Evolutionary conservation across 345 rosid species (phyloP).

Genomic region (Lepidium africanum): DNA sequence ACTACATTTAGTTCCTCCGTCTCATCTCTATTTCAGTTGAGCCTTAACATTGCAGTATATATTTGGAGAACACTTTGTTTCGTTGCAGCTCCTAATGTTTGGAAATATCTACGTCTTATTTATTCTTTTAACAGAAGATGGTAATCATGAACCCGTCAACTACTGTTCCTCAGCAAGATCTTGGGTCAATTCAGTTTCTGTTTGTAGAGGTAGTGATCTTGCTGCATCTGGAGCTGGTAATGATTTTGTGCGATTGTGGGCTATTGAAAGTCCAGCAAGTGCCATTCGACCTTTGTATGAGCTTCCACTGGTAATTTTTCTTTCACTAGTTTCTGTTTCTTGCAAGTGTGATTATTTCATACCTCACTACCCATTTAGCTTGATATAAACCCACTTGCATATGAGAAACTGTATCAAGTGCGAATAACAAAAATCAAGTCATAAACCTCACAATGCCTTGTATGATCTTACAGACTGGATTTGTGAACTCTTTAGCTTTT

Average conservation of each 20-base stretch:
- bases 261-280: constrained; percentile 45
- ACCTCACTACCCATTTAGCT: background rate
- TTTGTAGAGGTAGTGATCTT: constrained; percentile 87
- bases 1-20: background rate
- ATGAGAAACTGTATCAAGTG: background rate
- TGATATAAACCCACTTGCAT: background rate
- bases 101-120: background rate
- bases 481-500: constrained; percentile 85
- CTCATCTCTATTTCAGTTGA: background rate
- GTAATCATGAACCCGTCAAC: constrained; percentile 24
- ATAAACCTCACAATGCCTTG: constrained; percentile 7
- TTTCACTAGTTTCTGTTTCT: background rate
- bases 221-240: constrained; percentile 97
- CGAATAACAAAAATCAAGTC: background rate
- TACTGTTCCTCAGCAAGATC: constrained; percentile 45
- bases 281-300: constrained; percentile 44
- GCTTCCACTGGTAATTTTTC: constrained; percentile 63
- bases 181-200: constrained; percentile 79
- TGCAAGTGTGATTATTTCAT: background rate
- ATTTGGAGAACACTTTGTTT: background rate
- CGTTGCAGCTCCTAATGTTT: background rate
- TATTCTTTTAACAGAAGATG: constrained; percentile 36
- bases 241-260: constrained; percentile 72
- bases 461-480: constrained; percentile 56
- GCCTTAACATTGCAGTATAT: background rate